Base-by-base conservation (phyloP, 75 land plant genomes). In the Picea glauca region DNA sequence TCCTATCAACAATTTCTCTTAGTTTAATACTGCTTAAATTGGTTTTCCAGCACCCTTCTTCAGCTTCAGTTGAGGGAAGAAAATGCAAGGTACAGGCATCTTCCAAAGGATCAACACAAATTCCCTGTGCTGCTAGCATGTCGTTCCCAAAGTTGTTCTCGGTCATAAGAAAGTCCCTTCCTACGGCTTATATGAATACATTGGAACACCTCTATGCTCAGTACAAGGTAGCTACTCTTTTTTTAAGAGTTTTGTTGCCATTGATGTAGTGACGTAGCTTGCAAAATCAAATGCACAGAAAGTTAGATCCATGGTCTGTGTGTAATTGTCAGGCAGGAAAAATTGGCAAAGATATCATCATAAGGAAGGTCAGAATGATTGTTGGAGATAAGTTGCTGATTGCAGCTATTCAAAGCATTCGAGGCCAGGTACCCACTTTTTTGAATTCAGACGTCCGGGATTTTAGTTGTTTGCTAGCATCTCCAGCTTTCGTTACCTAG, bases 311-410 rank as follows among this genome's bases (percentile, higher is more conserved):
- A 70, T 70, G 43, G 5, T 9, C 74, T 70, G 74, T 17, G 23
- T 70, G n/a, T 70, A 20, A 70, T 43, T 40, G 46, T 62, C 63
- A 62, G 63, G 76, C 2, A 75, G 76, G 76, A 58, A 75, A 23
- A 75, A 75, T 75, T 75, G 56, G 60, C 31, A 75, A 23, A 75
- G 76, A 75, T 5, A 31, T 31, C 15, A 30, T 75, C n/a, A 57
- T 75, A 75, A 75, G 59, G 76, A 75, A 4, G 18, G 76, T 75
- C 33, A 75, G 76, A 54, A 56, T 57, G 59, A 57, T 75, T 75
- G 58, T 58, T 58, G 59, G 60, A 31, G 76, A 75, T 58, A 75
- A 75, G 58, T 58, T 75, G 76, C 59, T 75, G 59, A 56, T 75
- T 26, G 13, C 56, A 75, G 58, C 46, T 56, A 75, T 75, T 30